Conservation (phyloP, 2,329 filamentous ascomycete genomes). For the Byssothecium circinans region DNA sequence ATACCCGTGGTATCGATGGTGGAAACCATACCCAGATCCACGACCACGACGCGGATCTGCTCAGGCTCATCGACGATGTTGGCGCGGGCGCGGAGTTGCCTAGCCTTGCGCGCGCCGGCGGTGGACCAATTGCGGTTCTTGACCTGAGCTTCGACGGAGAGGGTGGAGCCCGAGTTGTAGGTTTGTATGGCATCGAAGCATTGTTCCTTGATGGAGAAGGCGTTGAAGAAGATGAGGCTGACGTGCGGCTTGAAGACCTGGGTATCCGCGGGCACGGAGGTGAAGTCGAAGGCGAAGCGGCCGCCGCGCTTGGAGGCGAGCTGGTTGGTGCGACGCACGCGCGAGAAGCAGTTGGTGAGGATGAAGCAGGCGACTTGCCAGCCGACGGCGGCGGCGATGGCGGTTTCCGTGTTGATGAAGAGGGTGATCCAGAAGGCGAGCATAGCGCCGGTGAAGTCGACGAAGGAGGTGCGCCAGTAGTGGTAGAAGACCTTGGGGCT, state of each 20-base stretch:
- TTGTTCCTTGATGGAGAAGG: constrained; percentile 54
- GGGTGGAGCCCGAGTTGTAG: constrained; percentile 46
- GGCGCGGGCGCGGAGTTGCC: constrained; percentile 48
- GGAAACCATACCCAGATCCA: constrained; percentile 57
- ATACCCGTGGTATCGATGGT: constrained; percentile 59
- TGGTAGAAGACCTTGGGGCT: constrained; percentile 61
- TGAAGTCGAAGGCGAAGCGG: constrained; percentile 8
- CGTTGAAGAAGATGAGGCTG: constrained; percentile 64
- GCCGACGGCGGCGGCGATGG: constrained; percentile 61
- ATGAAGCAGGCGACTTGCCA: constrained; percentile 55
- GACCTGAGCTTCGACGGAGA: constrained; percentile 39
- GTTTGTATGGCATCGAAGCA: constrained; percentile 57
- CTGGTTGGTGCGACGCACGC: constrained; percentile 28
- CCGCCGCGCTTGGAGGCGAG: constrained; percentile 12
- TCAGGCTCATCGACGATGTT: constrained; percentile 38
- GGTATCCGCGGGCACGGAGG: constrained; percentile 49
- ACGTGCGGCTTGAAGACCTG: constrained; percentile 61
- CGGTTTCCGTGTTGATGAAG: constrained; percentile 62
- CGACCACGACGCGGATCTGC: constrained; percentile 52
- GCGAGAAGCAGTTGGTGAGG: constrained; percentile 60
- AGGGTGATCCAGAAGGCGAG: constrained; percentile 66
- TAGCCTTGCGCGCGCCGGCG: constrained; percentile 52
- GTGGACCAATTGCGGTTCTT: constrained; percentile 59
- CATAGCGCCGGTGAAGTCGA: constrained; percentile 66
- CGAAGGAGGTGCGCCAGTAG: constrained; percentile 66